Conservation (phyloP, 768 basidiomycete genomes). For the Collybiopsis luxurians region DNA sequence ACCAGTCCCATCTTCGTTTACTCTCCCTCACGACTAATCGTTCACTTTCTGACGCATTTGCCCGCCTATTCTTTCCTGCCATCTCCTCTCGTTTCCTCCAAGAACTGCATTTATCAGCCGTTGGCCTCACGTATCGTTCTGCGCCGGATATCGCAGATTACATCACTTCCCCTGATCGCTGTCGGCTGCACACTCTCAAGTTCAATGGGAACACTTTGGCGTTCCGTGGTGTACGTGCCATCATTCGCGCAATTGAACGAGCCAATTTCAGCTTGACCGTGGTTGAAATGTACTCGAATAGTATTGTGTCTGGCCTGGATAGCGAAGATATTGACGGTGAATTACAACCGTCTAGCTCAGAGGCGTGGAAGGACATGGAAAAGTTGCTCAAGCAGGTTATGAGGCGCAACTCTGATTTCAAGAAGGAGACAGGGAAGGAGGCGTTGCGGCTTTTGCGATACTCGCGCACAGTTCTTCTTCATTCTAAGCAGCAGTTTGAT, state of each 20-base stretch:
- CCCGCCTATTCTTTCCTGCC: conserved; percentile 44
- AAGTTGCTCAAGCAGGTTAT: conserved; percentile 30
- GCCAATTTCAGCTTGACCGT: conserved; percentile 44
- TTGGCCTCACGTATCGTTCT: conserved; percentile 40
- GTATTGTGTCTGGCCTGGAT: conserved; percentile 36
- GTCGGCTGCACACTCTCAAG: conserved; percentile 46
- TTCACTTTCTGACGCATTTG: conserved; percentile 50
- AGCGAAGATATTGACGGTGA: conserved; percentile 38
- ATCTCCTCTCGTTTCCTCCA: conserved; percentile 48
- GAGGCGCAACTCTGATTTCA: conserved; percentile 41
- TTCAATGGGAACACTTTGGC: conserved; percentile 58
- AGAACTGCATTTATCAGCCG: conserved; percentile 55
- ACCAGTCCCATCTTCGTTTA: conserved; percentile 47
- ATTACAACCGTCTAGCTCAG: conserved; percentile 10
- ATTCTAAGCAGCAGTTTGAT: conserved; percentile 15
- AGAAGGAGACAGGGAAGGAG: conserved; percentile 36
- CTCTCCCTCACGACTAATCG: conserved; percentile 51
- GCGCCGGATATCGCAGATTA: conserved; percentile 44
- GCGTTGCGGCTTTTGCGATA: conserved; percentile 50
- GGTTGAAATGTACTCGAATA: conserved; percentile 52
- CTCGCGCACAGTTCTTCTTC: conserved; percentile 50
- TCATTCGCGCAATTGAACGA: conserved; percentile 43
- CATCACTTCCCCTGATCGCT: conserved; percentile 44
- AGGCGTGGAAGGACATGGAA: conserved; percentile 36
- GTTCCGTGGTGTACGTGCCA: conserved; percentile 36